Evolutionary conservation across 2,329 filamentous ascomycete species (phyloP), one percentile per base, ranked within the genome.

Genomic region (Monilinia aucupariae): DNA sequence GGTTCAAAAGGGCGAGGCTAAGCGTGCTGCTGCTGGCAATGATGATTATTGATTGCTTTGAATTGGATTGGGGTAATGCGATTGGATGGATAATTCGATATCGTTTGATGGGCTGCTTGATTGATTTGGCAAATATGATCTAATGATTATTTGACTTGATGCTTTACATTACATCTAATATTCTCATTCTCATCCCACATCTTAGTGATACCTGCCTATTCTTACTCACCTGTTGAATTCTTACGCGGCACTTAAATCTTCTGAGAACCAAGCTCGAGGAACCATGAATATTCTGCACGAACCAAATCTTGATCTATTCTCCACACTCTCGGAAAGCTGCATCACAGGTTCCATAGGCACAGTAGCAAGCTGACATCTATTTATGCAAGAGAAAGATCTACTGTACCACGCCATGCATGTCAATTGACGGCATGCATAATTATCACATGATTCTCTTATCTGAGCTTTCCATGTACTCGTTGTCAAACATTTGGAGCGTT

Each of bases 1-100:
- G 15, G 76, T 75, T 61, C 73, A 79, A 67, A 82, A 80, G 74
- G 83, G 83, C 4, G 72, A 74, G 9, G 75, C 74, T 69, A 84
- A 81, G 79, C 77, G 82, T 59, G 78, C 79, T 64, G 74, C 70
- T 20, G 73, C 73, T 48, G 75, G 74, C 6, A 67, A 67, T 20
- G 41, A 58, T 5, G 17, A 56, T 17, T 47, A 34, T 32, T 58
- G 34, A 25, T 58, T 34, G 8, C 9, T 32, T 25, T 6, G 1
- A 15, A 15, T 48, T n/a, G 52, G 4, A 3, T n/a, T 37, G 43
- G 45, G 30, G 13, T 30, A 13, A 34, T 41, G 32, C 8, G 8
- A 25, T 3, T 27, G 9, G 15, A 27, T 20, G 32, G 45, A 51
- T n/a, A 25, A 22, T 12, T 55, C 45, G 53, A 51, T 27, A 2